Conservation (phyloP, 1,139 yeast genomes). For the Suhomyces terraborum region DNA sequence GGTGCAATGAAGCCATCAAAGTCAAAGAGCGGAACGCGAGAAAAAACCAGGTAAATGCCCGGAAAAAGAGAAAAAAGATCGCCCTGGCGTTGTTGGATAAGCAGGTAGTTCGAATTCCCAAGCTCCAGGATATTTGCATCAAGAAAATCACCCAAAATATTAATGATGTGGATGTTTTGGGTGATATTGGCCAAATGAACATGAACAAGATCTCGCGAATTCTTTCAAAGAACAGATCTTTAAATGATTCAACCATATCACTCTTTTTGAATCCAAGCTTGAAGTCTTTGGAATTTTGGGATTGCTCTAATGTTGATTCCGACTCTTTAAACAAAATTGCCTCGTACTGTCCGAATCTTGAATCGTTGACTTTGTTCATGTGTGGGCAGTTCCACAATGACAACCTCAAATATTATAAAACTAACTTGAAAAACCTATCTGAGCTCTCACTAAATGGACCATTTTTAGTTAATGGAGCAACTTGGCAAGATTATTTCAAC, state of each 20-base stretch:
- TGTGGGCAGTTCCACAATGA: constrained; percentile 91
- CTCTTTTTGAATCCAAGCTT: constrained; percentile 68
- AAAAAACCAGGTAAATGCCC: constrained; percentile 59
- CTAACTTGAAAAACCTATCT: constrained; percentile 56
- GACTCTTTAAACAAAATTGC: constrained; percentile 72
- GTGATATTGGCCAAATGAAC: constrained; percentile 70
- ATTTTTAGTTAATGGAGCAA: constrained; percentile 69
- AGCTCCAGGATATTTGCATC: constrained; percentile 82
- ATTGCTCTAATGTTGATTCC: constrained; percentile 77
- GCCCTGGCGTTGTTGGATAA: constrained; percentile 85
- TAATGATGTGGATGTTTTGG: constrained; percentile 72
- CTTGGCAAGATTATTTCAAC: constrained; percentile 77
- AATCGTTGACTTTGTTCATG: constrained; percentile 72
- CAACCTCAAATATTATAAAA: constrained; percentile 61
- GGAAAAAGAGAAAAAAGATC: constrained; percentile 71
- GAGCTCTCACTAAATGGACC: constrained; percentile 78
- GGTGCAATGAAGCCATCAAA: constrained; percentile 54
- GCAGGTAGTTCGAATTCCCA: constrained; percentile 61
- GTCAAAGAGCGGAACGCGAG: constrained; percentile 47
- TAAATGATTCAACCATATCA: constrained; percentile 68
- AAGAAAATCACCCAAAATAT: constrained; percentile 69
- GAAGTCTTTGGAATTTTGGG: constrained; percentile 75
- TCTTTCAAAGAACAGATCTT: constrained; percentile 75
- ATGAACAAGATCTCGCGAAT: constrained; percentile 70
- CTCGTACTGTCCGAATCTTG: constrained; percentile 75